These are phyloP conservation scores for Myrmaecium sp. DNA, from an alignment of 2,329 filamentous ascomycete species.

Conservation along the genomic window DNA sequence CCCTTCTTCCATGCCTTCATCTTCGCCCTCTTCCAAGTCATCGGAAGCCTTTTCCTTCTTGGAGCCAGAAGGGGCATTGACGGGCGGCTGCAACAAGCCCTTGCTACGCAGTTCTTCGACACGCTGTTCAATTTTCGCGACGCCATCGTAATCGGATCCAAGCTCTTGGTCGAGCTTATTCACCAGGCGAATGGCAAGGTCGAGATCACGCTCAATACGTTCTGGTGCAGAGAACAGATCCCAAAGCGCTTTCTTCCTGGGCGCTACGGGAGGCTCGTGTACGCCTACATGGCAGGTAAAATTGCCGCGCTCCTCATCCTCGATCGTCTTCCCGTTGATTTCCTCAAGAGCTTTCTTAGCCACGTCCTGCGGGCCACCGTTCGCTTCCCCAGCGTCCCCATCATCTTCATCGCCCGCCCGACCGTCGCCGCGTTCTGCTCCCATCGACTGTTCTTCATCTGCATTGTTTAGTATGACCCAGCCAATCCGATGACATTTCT, in stretches of 20 bases:
- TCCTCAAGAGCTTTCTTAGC: slow-evolving; percentile 70
- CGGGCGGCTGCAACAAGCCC: slow-evolving; percentile 56
- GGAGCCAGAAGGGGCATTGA: slow-evolving; percentile 31
- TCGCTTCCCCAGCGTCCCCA: slow-evolving; percentile 37
- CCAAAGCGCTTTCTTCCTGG: slow-evolving; percentile 90
- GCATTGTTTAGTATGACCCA: slow-evolving; percentile 97
- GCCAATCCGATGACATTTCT: slow-evolving; percentile 92
- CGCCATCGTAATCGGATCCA: slow-evolving; percentile 59
- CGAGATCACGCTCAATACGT: slow-evolving; percentile 76
- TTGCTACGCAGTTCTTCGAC: slow-evolving; percentile 65
- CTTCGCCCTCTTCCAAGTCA: slow-evolving; percentile 62
- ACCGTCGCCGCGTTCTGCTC: slow-evolving; percentile 55
- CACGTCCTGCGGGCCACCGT: slow-evolving; percentile 30
- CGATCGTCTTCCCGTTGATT: slow-evolving; percentile 95
- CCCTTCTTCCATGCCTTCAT: slow-evolving; percentile 34
- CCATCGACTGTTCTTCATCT: slow-evolving; percentile 46
- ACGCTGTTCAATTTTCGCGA: slow-evolving; percentile 66
- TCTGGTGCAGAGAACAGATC: slow-evolving; percentile 91
- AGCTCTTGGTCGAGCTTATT: slow-evolving; percentile 74
- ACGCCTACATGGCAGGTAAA: slow-evolving; percentile 96
- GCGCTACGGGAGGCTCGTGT: slow-evolving; percentile 71
- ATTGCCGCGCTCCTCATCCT: slow-evolving; percentile 82
- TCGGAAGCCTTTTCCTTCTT: slow-evolving; percentile 48
- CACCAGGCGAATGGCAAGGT: slow-evolving; percentile 66
- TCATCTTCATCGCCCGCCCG: slow-evolving; percentile 58